Base-by-base conservation (phyloP, 257 asterid species). In the Plantago elongata region DNA sequence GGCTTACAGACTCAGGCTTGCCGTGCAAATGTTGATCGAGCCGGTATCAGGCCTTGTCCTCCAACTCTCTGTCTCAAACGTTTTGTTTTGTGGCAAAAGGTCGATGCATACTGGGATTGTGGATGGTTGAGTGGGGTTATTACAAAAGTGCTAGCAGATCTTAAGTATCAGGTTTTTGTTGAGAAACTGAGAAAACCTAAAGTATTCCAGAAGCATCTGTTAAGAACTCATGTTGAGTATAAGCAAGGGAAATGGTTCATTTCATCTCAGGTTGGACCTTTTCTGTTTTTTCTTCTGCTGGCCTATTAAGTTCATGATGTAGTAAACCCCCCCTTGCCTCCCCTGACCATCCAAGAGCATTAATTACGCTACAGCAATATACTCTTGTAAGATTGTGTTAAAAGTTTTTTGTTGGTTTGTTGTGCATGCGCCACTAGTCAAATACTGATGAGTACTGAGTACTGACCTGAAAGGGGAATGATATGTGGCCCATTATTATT, bases 211-310 rank as follows among this genome's bases (percentile, higher is more conserved):
- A 73, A 63, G 54, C 54, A 76, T 9, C 79, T 87, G 44, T 51
- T 87, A 74, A 84, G 97, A 74, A 85, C 87, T 54, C 95, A 81
- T 69, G 65, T 84, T 81, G 90, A 83, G 29, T 90, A 94, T 92
- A 84, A 77, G 67, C 79, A 83, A 27, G 90, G 87, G 5, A 81
- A 78, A 60, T 90, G 95, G 95, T 78, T 77, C 75, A 81, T 77
- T 74, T 65, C 83, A 44, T 73, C 94, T 63, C 84, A 81, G 95
- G 97, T 84, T 57, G 70, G 54, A 22, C 45, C 72, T 56, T 45
- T 54, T 38, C 57, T 11, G 60, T 18, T 14, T 22, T 22, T 57
- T 14, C 61, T 27, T 34, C 40, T 34, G 5, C 40, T 34, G 5
- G 5, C 40, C 40, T 34, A 5, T 34, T 34, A 34, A 34, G n/a